A percentile compares a stretch with the other conserved stretches of the same genome.
These are phyloP conservation scores for Durotheca rogersii DNA, from an alignment of 495 filamentous ascomycete genomes.

Conservation along the genomic window DNA sequence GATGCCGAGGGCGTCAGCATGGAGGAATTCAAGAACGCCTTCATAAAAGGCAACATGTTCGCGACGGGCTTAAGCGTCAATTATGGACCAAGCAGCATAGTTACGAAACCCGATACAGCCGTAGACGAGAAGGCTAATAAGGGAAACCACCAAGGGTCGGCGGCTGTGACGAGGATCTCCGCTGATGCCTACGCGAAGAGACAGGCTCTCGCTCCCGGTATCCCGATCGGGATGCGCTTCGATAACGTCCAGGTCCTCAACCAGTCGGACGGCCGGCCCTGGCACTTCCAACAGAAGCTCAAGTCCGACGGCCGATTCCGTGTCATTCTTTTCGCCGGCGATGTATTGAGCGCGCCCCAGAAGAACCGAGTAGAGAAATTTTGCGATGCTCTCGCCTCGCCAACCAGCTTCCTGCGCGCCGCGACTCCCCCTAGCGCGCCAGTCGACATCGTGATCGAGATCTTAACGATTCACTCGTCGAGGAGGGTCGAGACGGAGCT, in stretches of 20 bases:
- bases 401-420: conserved; percentile 41
- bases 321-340: conserved; percentile 64
- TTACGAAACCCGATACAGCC: conserved; percentile 16
- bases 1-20: conserved; percentile 47
- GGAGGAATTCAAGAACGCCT: conserved; percentile 47
- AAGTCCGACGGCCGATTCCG: conserved; percentile 62
- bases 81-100: conserved; percentile 26
- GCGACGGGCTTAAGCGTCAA: conserved; percentile 34
- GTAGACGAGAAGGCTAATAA: conserved; percentile 45
- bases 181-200: conserved; percentile 26
- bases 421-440: conserved; percentile 46
- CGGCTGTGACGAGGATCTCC: conserved; percentile 54
- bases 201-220: conserved; percentile 42
- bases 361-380: conserved; percentile 53
- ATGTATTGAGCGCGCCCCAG: conserved; percentile 45
- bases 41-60: conserved; percentile 36
- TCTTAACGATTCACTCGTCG: conserved; percentile 62
- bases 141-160: conserved; percentile 55
- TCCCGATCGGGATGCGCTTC: conserved; percentile 56
- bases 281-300: conserved; percentile 51
- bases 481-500: conserved; percentile 53
- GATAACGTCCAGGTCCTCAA: conserved; percentile 61
- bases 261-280: conserved; percentile 59
- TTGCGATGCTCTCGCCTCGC: conserved; percentile 39
- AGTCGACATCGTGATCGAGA: conserved; percentile 52